A percentile compares a stretch with the other conserved stretches of the same genome.
Conservation (phyloP, 495 filamentous ascomycete species). For the Pyronema omphalodes region DNA sequence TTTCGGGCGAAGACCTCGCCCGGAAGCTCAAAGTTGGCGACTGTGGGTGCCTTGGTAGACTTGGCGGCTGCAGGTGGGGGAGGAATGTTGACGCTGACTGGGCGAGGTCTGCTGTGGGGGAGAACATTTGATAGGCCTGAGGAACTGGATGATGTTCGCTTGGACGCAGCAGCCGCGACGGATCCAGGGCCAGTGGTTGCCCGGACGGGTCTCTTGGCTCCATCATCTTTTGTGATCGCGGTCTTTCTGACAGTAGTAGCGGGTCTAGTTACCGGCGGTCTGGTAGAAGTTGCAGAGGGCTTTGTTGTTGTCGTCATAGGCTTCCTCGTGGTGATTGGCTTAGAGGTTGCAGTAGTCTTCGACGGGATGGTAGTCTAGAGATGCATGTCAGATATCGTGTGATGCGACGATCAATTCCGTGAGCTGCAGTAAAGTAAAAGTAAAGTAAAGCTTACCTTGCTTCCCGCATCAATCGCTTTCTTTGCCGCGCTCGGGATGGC, state of each 20-base stretch:
- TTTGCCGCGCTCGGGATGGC: not conserved
- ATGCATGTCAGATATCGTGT: not conserved
- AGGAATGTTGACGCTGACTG: not conserved
- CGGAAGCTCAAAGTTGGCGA: slow-evolving; percentile 48
- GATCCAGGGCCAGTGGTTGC: not conserved
- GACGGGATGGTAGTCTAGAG: not conserved
- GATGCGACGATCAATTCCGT: not conserved
- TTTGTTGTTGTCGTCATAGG: not conserved
- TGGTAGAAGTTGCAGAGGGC: not conserved
- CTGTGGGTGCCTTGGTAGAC: slow-evolving; percentile 42
- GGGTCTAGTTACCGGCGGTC: not conserved
- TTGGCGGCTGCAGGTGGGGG: slow-evolving; percentile 25
- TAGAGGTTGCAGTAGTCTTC: not conserved
- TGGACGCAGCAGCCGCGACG: not conserved
- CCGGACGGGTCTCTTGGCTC: not conserved
- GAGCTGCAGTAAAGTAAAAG: not conserved
- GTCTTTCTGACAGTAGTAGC: not conserved
- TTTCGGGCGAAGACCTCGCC: slow-evolving; percentile 54
- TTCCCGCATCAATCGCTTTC: not conserved
- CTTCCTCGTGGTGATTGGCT: not conserved
- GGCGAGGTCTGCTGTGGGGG: slow-evolving; percentile 1
- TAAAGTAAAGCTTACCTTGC: not conserved
- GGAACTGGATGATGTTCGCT: not conserved
- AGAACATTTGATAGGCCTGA: not conserved
- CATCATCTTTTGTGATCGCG: not conserved